phyloP scores from a whole-genome alignment of 805 yeast species.

The Spathaspora gorwiae region DNA sequence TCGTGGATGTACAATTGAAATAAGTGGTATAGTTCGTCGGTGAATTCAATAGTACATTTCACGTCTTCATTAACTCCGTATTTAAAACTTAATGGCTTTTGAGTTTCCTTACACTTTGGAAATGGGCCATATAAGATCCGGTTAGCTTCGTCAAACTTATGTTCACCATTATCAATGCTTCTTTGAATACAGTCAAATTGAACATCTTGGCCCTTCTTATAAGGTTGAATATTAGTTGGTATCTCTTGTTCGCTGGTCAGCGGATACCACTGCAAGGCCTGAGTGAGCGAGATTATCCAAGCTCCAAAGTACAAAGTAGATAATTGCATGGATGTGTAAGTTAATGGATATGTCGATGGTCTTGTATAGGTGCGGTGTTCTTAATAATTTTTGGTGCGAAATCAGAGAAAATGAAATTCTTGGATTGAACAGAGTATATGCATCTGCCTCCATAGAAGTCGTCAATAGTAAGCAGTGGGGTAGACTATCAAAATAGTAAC shows the following conservation, averaged over 20 bases:
- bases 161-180: constrained; percentile 73
- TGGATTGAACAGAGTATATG: no score
- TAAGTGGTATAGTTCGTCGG: constrained; percentile 64
- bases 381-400: no score
- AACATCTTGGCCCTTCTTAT: constrained; percentile 37
- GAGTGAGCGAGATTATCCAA: neutral
- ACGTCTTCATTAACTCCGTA: constrained; percentile 50
- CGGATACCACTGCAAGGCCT: constrained; percentile 31
- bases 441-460: no score
- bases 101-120: constrained; percentile 63
- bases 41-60: constrained; percentile 57
- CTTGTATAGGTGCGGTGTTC: no score
- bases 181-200: constrained; percentile 59
- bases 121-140: constrained; percentile 54
- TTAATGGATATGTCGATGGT: no score
- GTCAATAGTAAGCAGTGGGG: no score
- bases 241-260: constrained; percentile 33
- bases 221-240: constrained; percentile 33
- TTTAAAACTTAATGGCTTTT: constrained; percentile 50
- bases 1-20: constrained; percentile 75
- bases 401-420: no score
- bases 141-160: constrained; percentile 59
- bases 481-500: no score
- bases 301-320: neutral
- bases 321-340: no score